Conservation (phyloP, 1,284 basidiomycete genomes). For the Moesziomyces globuligerus region DNA sequence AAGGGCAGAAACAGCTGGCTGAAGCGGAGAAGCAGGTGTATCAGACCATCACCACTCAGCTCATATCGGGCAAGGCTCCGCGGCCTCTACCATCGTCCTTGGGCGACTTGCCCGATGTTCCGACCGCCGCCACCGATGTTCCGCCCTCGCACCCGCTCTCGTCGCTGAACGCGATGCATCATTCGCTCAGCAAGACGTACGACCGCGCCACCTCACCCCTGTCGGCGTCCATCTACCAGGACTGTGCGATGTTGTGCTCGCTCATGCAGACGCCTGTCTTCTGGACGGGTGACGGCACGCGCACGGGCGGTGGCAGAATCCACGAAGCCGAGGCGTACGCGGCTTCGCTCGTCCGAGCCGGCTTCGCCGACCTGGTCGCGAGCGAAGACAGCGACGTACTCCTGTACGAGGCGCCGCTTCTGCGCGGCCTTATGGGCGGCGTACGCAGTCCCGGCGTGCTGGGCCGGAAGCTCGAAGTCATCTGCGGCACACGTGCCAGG, state of each 20-base stretch:
- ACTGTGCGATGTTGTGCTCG: constrained; percentile 54
- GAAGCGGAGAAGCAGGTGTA: constrained; percentile 39
- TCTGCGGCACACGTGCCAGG: constrained; percentile 49
- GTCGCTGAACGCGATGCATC: constrained; percentile 36
- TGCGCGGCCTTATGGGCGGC: constrained; percentile 58
- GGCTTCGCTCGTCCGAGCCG: constrained; percentile 58
- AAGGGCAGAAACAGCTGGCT: constrained; percentile 29
- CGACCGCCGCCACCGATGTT: neutral
- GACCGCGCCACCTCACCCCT: constrained; percentile 45
- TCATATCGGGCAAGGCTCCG: constrained; percentile 25
- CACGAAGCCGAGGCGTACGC: constrained; percentile 67
- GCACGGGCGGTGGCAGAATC: constrained; percentile 48
- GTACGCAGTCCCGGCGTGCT: constrained; percentile 14
- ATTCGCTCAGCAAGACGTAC: constrained; percentile 52
- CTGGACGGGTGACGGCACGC: constrained; percentile 58
- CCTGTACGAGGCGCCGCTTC: constrained; percentile 62
- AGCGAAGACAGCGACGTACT: constrained; percentile 67
- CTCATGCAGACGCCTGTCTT: constrained; percentile 59
- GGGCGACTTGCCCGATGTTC: neutral
- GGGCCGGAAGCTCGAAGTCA: constrained; percentile 41
- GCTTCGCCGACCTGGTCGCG: constrained; percentile 64
- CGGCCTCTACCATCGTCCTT: constrained; percentile 6
- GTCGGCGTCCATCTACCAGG: constrained; percentile 41
- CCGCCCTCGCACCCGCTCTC: constrained; percentile 6
- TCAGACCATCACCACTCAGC: constrained; percentile 28